Evolutionary conservation across 75 land plant species (phyloP).

Genomic region (Selaginella moellendorffii): DNA sequence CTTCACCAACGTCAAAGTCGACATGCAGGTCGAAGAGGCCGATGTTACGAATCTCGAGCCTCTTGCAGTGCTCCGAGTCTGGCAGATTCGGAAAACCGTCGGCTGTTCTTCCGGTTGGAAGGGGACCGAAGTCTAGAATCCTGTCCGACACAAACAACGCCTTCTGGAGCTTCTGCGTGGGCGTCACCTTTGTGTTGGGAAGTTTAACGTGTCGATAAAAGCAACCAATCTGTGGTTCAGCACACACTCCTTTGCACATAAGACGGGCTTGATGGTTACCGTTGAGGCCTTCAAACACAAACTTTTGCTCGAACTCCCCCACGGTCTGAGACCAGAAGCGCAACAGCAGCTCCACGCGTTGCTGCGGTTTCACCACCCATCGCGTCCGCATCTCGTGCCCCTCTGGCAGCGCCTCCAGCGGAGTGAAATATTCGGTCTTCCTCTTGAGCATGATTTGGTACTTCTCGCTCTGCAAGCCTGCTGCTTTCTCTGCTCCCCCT

Average conservation of each 20-base stretch:
- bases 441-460: background rate
- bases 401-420: slow-evolving; percentile 12
- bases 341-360: slow-evolving; percentile 9
- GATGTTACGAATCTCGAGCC: slow-evolving; percentile 16
- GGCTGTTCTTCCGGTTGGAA: slow-evolving; percentile 10
- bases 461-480: background rate
- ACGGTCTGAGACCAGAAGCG: slow-evolving; percentile 16
- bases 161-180: background rate
- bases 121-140: slow-evolving; percentile 23
- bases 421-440: background rate
- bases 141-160: slow-evolving; percentile 10
- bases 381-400: slow-evolving; percentile 17
- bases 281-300: slow-evolving; percentile 17
- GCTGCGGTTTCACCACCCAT: slow-evolving; percentile 26
- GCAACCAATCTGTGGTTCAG: slow-evolving; percentile 15
- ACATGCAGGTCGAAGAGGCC: slow-evolving; percentile 30
- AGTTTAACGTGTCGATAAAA: background rate
- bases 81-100: slow-evolving; percentile 24
- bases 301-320: slow-evolving; percentile 20
- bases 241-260: slow-evolving; percentile 22
- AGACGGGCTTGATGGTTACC: slow-evolving; percentile 16
- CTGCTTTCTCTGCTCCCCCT: background rate
- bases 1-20: slow-evolving; percentile 20
- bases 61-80: slow-evolving; percentile 22
- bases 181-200: background rate